Percentiles rank a stretch among this genome's conserved stretches.
phyloP scores from a whole-genome alignment of 2,329 filamentous ascomycete genomes.

The Talaromyces piceae region DNA sequence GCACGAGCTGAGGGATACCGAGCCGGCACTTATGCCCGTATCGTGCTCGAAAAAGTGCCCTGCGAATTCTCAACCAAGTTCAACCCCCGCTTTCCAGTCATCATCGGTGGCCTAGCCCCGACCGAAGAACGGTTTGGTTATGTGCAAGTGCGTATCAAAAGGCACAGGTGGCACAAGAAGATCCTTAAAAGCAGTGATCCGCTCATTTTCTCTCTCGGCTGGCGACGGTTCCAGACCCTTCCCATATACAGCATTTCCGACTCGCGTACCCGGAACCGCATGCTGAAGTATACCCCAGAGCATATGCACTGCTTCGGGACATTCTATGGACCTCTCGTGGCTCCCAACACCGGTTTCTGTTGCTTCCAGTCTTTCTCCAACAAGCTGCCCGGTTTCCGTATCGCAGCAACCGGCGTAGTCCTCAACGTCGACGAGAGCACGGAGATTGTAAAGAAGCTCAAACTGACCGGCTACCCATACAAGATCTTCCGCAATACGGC shows the following conservation, averaged over 20 bases:
- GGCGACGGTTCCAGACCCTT: constrained; percentile 87
- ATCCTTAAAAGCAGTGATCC: constrained; percentile 98
- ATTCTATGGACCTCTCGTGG: constrained; percentile 89
- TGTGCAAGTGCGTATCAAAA: constrained; percentile 92
- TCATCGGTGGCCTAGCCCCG: constrained; percentile 83
- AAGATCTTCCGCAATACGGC: constrained; percentile 99
- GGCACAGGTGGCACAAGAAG: constrained; percentile 98
- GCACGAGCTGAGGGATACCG: constrained; percentile 81
- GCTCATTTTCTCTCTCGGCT: constrained; percentile 91
- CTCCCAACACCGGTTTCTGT: constrained; percentile 92
- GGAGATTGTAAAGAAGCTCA: constrained; percentile 99
- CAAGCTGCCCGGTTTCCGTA: constrained; percentile 80
- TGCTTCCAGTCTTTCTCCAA: constrained; percentile 85
- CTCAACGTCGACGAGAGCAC: constrained; percentile 90
- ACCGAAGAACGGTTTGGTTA: constrained; percentile 95
- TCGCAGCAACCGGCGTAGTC: constrained; percentile 89
- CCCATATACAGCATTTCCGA: constrained; percentile 95
- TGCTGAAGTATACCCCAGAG: constrained; percentile 98
- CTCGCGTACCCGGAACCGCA: constrained; percentile 84
- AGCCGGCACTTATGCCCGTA: constrained; percentile 86
- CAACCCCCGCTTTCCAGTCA: constrained; percentile 70
- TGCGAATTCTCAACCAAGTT: constrained; percentile 84
- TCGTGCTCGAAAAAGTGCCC: constrained; percentile 82
- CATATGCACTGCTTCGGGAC: constrained; percentile 99
- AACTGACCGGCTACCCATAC: constrained; percentile 85